phyloP scores from a whole-genome alignment of 441 rosid species.

The Euphorbia corollata region DNA sequence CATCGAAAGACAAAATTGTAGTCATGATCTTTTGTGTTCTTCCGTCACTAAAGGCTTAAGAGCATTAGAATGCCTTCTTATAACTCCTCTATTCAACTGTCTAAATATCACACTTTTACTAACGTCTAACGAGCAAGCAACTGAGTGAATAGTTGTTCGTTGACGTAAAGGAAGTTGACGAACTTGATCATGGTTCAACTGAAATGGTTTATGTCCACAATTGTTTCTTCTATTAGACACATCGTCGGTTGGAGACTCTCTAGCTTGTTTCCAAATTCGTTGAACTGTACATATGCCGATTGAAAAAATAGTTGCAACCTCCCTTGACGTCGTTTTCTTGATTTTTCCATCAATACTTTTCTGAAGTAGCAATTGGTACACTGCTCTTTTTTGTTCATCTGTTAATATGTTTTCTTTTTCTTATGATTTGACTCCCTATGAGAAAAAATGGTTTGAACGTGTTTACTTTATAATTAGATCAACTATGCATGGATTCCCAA shows the following conservation, averaged over 20 bases:
- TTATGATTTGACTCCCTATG: too few species aligned
- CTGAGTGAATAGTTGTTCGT: background rate
- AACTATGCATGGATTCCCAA: too few species aligned
- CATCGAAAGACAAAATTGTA: too few species aligned
- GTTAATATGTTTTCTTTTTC: too few species aligned
- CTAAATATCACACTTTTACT: background rate
- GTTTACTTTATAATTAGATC: too few species aligned
- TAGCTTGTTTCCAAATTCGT: background rate
- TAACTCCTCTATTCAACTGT: background rate
- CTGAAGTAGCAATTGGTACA: background rate
- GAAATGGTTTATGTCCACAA: background rate
- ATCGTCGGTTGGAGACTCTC: background rate
- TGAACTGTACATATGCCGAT: background rate
- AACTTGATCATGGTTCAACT: background rate
- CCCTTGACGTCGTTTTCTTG: background rate
- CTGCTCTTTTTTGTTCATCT: background rate
- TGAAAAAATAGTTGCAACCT: background rate
- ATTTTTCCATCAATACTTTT: background rate
- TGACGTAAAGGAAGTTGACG: background rate
- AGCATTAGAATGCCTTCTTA: conserved; percentile 1
- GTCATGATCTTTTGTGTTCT: conserved; percentile 4
- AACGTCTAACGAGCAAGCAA: background rate
- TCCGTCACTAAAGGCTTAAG: conserved; percentile 3
- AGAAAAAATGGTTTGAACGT: too few species aligned
- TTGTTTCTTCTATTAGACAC: background rate